Percentiles rank a stretch among this genome's conserved stretches.
Conservation (phyloP, 2,329 filamentous ascomycete species). For the Pseudogymnoascus sp. region DNA sequence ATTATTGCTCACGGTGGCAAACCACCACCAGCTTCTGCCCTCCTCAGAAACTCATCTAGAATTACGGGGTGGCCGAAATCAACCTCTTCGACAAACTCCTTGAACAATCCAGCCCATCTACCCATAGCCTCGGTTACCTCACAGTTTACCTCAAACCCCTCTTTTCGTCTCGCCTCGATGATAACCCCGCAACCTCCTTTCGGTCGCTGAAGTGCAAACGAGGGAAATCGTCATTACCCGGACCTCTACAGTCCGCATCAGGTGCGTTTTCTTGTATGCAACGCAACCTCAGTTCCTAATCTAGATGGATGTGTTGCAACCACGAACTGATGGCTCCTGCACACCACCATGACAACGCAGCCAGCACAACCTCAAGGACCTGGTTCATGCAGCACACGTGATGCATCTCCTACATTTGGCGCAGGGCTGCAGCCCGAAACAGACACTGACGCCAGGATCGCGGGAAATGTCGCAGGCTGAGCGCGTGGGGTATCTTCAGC, state of each 20-base stretch:
- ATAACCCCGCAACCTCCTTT: not conserved
- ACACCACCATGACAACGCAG: not conserved
- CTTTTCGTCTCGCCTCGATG: not conserved
- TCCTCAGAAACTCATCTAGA: not conserved
- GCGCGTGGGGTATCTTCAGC: not conserved
- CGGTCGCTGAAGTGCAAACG: not conserved
- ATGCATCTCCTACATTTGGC: not conserved
- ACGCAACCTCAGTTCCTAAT: not conserved
- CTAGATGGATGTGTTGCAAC: not conserved
- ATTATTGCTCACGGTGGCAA: not conserved
- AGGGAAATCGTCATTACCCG: not conserved
- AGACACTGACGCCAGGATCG: not conserved
- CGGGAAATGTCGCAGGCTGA: not conserved
- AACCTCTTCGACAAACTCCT: not conserved
- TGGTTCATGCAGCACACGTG: not conserved
- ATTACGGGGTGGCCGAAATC: not conserved
- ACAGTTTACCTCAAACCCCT: not conserved
- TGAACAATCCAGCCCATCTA: not conserved
- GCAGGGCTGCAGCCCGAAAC: not conserved
- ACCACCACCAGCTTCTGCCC: not conserved
- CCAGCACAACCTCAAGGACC: not conserved
- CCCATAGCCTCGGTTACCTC: not conserved
- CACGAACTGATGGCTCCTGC: slow-evolving; percentile 1
- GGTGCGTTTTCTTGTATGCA: not conserved
- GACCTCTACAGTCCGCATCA: not conserved